These are phyloP conservation scores for Emergomyces orientalis DNA, from an alignment of 2,329 filamentous ascomycete genomes.

Conservation along the genomic window DNA sequence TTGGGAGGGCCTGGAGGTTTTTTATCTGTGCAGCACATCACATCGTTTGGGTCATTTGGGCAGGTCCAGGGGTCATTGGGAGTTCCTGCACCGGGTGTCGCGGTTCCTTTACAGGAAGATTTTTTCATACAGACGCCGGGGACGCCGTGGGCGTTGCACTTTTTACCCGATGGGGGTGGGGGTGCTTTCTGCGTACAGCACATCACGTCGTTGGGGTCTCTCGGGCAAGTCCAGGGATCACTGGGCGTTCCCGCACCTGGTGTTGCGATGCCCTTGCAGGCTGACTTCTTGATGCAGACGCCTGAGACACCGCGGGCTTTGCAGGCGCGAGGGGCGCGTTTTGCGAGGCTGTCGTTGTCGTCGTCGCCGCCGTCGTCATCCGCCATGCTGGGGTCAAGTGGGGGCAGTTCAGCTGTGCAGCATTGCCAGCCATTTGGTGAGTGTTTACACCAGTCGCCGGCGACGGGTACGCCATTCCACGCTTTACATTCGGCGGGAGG, in stretches of 20 bases:
- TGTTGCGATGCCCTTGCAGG: background rate
- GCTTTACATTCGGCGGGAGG: background rate
- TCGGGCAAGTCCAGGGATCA: background rate
- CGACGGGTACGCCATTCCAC: background rate
- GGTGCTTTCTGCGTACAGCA: background rate
- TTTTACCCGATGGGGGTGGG: background rate
- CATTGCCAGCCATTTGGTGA: slow-evolving; percentile 4
- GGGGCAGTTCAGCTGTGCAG: background rate
- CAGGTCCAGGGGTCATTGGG: background rate
- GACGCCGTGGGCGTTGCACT: background rate
- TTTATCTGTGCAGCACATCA: slow-evolving; percentile 1
- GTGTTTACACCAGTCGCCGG: background rate
- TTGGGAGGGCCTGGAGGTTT: background rate
- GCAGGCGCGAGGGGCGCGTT: background rate
- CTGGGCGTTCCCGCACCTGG: background rate
- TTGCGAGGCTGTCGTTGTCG: background rate
- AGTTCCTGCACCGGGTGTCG: background rate
- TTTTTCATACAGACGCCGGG: background rate
- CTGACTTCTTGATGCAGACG: background rate
- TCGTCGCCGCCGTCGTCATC: background rate
- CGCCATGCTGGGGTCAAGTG: background rate
- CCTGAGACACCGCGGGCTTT: background rate
- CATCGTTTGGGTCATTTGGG: background rate
- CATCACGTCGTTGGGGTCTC: background rate
- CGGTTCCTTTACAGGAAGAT: background rate